Percentiles rank a stretch among this genome's conserved stretches.
These are phyloP conservation scores for Meripilus lineatus DNA, from an alignment of 1,284 basidiomycete species.

Conservation along the genomic window DNA sequence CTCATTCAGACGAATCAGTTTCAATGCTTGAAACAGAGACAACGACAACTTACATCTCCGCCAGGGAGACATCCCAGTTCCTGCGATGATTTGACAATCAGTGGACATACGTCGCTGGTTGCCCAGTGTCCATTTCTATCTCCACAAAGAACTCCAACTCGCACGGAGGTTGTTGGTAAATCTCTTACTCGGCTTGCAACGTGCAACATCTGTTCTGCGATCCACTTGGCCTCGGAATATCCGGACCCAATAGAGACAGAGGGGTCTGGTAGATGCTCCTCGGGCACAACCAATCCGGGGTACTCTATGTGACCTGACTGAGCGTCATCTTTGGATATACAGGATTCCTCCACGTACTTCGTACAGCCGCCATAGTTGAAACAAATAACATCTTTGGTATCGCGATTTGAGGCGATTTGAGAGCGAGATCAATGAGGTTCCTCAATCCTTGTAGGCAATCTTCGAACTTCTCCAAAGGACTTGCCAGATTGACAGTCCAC, in stretches of 20 bases:
- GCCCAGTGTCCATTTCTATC: slow-evolving; percentile 26
- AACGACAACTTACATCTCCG: not conserved
- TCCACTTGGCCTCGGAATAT: slow-evolving; percentile 25
- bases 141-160: slow-evolving; percentile 26
- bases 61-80: slow-evolving; percentile 24
- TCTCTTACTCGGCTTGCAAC: slow-evolving; percentile 12
- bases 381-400: slow-evolving; percentile 23
- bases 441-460: slow-evolving; percentile 20
- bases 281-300: slow-evolving; percentile 2
- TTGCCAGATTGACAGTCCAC: slow-evolving; percentile 26
- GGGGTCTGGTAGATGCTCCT: slow-evolving; percentile 15
- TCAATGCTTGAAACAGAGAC: not conserved
- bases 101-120: slow-evolving; percentile 25
- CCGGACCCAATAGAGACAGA: slow-evolving; percentile 18
- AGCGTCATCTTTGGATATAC: not conserved
- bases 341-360: slow-evolving; percentile 12
- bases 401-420: slow-evolving; percentile 14
- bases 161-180: slow-evolving; percentile 15
- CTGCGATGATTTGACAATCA: slow-evolving; percentile 21
- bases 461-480: slow-evolving; percentile 21
- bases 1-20: not conserved
- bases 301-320: not conserved
- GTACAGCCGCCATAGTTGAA: slow-evolving; percentile 21
- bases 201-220: slow-evolving; percentile 20
- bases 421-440: slow-evolving; percentile 22